Base-by-base conservation (phyloP, 139 green algal genomes). In the Desmodesmus armatus region DNA sequence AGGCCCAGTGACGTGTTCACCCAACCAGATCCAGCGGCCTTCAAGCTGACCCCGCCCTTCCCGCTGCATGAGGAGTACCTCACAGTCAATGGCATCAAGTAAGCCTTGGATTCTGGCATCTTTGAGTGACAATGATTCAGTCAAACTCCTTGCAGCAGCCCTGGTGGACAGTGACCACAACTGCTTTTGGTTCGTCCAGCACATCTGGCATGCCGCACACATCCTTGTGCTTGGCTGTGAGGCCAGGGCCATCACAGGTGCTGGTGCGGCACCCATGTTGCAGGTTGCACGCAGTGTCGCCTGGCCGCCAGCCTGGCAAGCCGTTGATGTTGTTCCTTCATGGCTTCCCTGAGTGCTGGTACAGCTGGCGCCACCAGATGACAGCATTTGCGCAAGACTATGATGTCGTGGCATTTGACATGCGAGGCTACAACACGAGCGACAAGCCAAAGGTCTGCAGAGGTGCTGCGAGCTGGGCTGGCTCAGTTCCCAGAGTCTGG, bases 311-410 rank as follows among this genome's bases (percentile, higher is more conserved):
- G 19, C 49, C 37, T 37, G 62, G 74, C 82, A 89, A 89, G 83
- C 83, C 86, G 33, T 84, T 94, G 43, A 82, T 95, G 89, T 81
- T 95, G 60, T 86, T 93, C 21, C 33, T 95, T 31, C 92, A 95
- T 65, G 92, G 92, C 55, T 94, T 95, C 65, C 92, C 92, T 29
- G 91, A 94, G 89, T 69, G 67, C 13, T 88, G 83, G 79, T 93
- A 92, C 63, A 82, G 53, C 67, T 93, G 90, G 90, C 63, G 90
- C 0, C 51, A 72, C 15, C 80, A 89, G 67, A 72, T 92, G 74
- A 69, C 71, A 39, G 80, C 78, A 2, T 88, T 94, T 41, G 53
- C 71, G 21, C 49, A 89, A 1, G 80, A 89, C 7, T 94, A 91
- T 43, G 91, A 95, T 29, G 88, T 94, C 29, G 88, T 92, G 41